Percentiles rank a stretch among this genome's conserved stretches.
phyloP scores from a whole-genome alignment of 2,329 filamentous ascomycete species.

The Colletotrichum sp. region DNA sequence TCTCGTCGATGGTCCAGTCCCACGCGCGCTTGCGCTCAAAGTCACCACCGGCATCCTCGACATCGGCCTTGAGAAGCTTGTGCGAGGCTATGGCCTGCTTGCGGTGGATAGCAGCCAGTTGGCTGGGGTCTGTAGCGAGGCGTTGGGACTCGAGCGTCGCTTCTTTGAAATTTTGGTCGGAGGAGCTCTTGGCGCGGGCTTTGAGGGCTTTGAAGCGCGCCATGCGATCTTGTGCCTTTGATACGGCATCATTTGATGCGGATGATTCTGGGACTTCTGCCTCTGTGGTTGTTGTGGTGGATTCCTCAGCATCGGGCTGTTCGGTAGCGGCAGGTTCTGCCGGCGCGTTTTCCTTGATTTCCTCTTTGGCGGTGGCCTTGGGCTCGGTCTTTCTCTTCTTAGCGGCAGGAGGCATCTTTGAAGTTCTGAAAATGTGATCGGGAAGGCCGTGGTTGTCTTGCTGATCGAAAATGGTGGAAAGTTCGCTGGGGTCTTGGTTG shows the following conservation, averaged over 20 bases:
- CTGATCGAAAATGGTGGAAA: background rate
- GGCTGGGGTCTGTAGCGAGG: conserved; percentile 75
- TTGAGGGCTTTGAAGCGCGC: conserved; percentile 89
- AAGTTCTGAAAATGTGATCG: background rate
- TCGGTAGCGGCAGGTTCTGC: conserved; percentile 20
- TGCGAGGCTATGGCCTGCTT: conserved; percentile 88
- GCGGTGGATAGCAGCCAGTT: conserved; percentile 80
- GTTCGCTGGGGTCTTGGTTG: background rate
- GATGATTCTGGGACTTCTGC: conserved; percentile 18
- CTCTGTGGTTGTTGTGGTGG: conserved; percentile 25
- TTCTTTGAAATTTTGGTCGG: conserved; percentile 80
- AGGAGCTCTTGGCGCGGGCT: conserved; percentile 76
- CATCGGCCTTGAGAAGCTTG: conserved; percentile 91
- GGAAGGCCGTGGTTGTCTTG: background rate
- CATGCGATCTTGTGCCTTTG: conserved; percentile 68
- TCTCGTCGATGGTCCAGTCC: conserved; percentile 98
- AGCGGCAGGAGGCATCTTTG: conserved; percentile 44
- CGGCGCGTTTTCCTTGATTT: conserved; percentile 8
- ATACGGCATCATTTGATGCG: conserved; percentile 30
- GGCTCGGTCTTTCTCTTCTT: conserved; percentile 50
- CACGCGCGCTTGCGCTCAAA: conserved; percentile 98
- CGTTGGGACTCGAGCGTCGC: conserved; percentile 84
- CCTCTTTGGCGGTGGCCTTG: conserved; percentile 22
- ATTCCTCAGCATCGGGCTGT: conserved; percentile 16
- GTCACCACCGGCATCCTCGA: conserved; percentile 83